Evolutionary conservation across 169 alveolate species (phyloP).

Genomic region (Neospora caninum): DNA sequence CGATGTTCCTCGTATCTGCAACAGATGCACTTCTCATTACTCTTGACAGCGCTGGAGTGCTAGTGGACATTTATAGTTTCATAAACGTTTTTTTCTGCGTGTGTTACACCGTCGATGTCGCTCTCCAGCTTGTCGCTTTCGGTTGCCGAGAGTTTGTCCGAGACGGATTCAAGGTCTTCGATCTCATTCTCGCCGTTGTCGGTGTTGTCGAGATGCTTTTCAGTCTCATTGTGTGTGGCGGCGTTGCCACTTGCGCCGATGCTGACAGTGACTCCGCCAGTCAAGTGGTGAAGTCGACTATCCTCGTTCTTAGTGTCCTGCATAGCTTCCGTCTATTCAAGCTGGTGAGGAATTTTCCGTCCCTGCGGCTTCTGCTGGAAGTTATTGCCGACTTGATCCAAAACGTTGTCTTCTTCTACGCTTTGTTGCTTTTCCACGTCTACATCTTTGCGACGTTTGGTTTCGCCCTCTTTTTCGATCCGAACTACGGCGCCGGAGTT

Average conservation of each 20-base stretch:
- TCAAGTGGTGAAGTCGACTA: not conserved
- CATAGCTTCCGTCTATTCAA: conserved; percentile 60
- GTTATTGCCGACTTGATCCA: conserved; percentile 58
- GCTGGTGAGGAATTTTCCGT: conserved; percentile 41
- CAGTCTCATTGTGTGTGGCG: not conserved
- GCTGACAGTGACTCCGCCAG: not conserved
- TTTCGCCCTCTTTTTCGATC: conserved; percentile 49
- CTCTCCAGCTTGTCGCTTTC: not conserved
- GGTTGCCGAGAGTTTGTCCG: conserved; percentile 21
- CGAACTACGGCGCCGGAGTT: conserved; percentile 35
- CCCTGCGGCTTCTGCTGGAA: conserved; percentile 44
- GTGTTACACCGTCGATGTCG: not conserved
- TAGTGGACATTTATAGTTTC: not conserved
- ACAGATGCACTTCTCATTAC: not conserved
- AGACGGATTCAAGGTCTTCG: conserved; percentile 29
- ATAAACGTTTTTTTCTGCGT: not conserved
- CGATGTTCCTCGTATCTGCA: not conserved
- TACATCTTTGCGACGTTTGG: conserved; percentile 52
- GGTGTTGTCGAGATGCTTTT: not conserved
- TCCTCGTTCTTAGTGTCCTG: not conserved
- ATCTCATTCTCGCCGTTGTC: not conserved
- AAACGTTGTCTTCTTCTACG: conserved; percentile 42
- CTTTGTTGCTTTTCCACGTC: conserved; percentile 36
- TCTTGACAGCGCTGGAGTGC: not conserved
- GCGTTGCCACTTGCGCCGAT: not conserved